These are phyloP conservation scores for Acrodontium crateriforme DNA, from an alignment of 2,329 filamentous ascomycete species.

Conservation along the genomic window DNA sequence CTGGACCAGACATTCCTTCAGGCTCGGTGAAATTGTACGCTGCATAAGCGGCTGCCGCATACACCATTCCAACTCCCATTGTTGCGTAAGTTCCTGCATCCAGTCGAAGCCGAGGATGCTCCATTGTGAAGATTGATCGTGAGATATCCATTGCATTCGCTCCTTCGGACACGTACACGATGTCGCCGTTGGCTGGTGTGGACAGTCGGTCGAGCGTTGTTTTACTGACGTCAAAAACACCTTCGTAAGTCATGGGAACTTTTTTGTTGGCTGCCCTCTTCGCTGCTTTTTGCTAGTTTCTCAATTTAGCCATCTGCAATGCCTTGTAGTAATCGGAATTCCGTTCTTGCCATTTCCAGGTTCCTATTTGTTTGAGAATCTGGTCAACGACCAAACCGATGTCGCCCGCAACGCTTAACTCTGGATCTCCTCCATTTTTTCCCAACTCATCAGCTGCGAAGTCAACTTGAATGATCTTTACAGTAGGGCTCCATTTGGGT, in stretches of 20 bases:
- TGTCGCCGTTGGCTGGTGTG: conserved; percentile 30
- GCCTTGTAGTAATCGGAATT: conserved; percentile 21
- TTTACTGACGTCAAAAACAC: conserved; percentile 40
- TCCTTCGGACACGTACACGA: conserved; percentile 45
- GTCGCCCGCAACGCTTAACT: conserved; percentile 39
- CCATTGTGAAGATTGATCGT: conserved; percentile 39
- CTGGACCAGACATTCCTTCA: conserved; percentile 20
- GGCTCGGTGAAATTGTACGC: conserved; percentile 36
- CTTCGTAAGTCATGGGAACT: conserved; percentile 36
- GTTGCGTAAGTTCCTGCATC: conserved; percentile 46
- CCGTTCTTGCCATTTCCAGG: conserved; percentile 31
- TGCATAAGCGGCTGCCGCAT: conserved; percentile 42
- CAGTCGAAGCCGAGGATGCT: conserved; percentile 40
- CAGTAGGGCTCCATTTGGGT: conserved; percentile 39
- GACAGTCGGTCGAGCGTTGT: conserved; percentile 33
- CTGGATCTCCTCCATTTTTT: conserved; percentile 34
- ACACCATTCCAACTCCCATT: conserved; percentile 45
- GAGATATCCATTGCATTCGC: conserved; percentile 50
- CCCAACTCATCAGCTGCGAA: conserved; percentile 41
- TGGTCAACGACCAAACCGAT: conserved; percentile 36
- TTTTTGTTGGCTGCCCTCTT: conserved; percentile 28
- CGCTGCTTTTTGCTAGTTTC: conserved; percentile 35
- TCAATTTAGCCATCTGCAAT: conserved; percentile 25
- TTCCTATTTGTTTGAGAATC: conserved; percentile 27
- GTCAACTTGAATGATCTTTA: conserved; percentile 43